Base-by-base conservation (phyloP, 192 early-diverging fungal species). In the Podochytrium sp. region DNA sequence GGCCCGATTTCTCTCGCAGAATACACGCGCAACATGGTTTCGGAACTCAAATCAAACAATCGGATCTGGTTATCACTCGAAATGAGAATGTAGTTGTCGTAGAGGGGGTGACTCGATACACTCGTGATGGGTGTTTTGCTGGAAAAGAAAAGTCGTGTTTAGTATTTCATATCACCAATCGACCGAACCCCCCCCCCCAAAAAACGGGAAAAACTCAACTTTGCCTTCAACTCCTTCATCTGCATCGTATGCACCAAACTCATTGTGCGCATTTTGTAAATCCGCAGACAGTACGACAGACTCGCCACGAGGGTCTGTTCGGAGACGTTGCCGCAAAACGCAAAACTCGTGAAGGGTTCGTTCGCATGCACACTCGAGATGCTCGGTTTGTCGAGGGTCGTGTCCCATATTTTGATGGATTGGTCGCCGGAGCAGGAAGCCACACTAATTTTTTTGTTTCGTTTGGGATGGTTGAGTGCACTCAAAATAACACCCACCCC, bases 371-470 rank as follows among this genome's bases (percentile, higher is more conserved):
- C 69, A 25, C 83, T 78, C 3, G 76, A 23, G 23, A 70, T 34
- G 32, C 27, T 29, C 43, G 52, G 58, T 40, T 32, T 65, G 49
- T 38, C 62, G 14, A 42, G 23, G 40, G 53, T 42, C n/a, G 34
- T 52, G n/a, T 86, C 81, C 77, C 77, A 87, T 18, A 88, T 61
- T 61, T 88, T 88, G 25, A 86, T 63, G 29, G 75, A 74, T 71
- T 88, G 85, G 51, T 88, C 86, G 7, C 78, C 81, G 2, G 86
- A 88, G 60, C 86, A 88, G 2, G 86, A 79, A 27, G 80, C 83
- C 1, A 78, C 81, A 33, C 82, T 90, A n/a, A n/a, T n/a, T n/a
- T n/a, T n/a, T n/a, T n/a, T n/a, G n/a, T n/a, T n/a, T n/a, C n/a
- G n/a, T n/a, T n/a, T n/a, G n/a, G n/a, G n/a, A n/a, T n/a, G n/a